Percentiles rank a stretch among this genome's conserved stretches.
Conservation (phyloP, 257 asterid genomes). For the Plantago elongata region DNA sequence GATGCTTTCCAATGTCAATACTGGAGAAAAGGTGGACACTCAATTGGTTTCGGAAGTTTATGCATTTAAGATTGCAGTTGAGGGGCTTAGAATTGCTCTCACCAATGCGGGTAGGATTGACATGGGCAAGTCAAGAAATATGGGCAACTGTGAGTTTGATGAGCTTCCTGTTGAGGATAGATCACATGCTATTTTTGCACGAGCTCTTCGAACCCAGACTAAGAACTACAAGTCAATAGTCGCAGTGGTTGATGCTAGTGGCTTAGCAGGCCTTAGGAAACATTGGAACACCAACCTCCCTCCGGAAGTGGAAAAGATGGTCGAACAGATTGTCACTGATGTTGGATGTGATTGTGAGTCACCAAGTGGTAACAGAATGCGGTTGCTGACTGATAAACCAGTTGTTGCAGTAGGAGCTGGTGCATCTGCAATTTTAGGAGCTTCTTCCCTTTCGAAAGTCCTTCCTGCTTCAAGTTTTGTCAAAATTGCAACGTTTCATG, state of each 20-base stretch:
- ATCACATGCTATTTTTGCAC: conserved; percentile 76
- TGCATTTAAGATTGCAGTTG: conserved; percentile 77
- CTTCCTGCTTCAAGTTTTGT: conserved; percentile 64
- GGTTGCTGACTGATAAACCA: conserved; percentile 59
- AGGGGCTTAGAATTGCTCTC: conserved; percentile 80
- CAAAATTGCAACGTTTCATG: conserved; percentile 56
- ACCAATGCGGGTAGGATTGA: conserved; percentile 62
- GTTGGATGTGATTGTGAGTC: conserved; percentile 35
- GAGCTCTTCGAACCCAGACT: conserved; percentile 70
- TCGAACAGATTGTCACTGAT: conserved; percentile 49
- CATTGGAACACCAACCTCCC: conserved; percentile 75
- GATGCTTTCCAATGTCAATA: conserved; percentile 63
- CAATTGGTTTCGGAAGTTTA: conserved; percentile 62
- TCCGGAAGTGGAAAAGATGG: conserved; percentile 49
- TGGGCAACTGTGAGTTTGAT: conserved; percentile 35
- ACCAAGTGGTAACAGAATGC: conserved; percentile 30
- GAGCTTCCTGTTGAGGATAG: conserved; percentile 66
- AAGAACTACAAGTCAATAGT: conserved; percentile 60
- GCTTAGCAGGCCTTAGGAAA: conserved; percentile 72
- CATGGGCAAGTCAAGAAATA: conserved; percentile 24
- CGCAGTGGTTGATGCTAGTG: conserved; percentile 78
- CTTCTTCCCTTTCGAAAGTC: conserved; percentile 71
- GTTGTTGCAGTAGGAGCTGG: conserved; percentile 94
- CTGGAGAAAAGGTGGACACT: conserved; percentile 55
- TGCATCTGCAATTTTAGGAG: conserved; percentile 84